Evolutionary conservation across 2,329 filamentous ascomycete species (phyloP).

Genomic region (Triangularia setosa): DNA sequence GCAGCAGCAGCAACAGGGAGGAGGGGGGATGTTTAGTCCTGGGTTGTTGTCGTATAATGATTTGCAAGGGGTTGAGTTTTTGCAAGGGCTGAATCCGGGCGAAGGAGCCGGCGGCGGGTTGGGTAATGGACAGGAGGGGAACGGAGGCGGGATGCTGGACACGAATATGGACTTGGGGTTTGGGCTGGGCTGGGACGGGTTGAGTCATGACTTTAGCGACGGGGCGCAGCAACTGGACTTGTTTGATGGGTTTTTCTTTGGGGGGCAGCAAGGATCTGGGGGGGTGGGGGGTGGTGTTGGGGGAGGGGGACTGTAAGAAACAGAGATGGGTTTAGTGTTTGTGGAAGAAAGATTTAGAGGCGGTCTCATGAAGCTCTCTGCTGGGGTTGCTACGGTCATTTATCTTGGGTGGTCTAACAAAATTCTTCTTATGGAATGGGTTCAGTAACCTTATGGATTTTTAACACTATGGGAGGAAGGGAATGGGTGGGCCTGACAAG

Average conservation of each 20-base stretch:
- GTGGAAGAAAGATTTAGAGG: no score
- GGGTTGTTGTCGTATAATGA: conserved; percentile 41
- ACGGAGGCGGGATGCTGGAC: conserved; percentile 33
- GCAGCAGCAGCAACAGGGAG: neutral
- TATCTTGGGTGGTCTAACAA: neutral
- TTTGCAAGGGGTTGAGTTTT: conserved; percentile 51
- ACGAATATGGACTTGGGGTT: conserved; percentile 61
- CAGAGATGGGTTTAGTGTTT: neutral
- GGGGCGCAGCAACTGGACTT: conserved; percentile 56
- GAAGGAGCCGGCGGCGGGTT: neutral
- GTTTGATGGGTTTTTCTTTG: conserved; percentile 72
- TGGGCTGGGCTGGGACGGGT: conserved; percentile 58
- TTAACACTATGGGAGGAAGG: neutral
- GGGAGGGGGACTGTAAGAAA: neutral
- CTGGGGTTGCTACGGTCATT: no score
- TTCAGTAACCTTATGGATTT: neutral
- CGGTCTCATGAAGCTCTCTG: no score
- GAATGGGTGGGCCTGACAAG: neutral
- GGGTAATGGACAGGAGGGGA: neutral
- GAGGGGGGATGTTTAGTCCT: conserved; percentile 30
- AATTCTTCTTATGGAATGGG: neutral
- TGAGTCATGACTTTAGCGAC: conserved; percentile 57
- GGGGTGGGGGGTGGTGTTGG: conserved; percentile 25
- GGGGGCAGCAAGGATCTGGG: conserved; percentile 44
- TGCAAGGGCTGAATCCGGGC: conserved; percentile 40